Base-by-base conservation (phyloP, 148 eudicot species). In the Rhododendron kiyosumense region DNA sequence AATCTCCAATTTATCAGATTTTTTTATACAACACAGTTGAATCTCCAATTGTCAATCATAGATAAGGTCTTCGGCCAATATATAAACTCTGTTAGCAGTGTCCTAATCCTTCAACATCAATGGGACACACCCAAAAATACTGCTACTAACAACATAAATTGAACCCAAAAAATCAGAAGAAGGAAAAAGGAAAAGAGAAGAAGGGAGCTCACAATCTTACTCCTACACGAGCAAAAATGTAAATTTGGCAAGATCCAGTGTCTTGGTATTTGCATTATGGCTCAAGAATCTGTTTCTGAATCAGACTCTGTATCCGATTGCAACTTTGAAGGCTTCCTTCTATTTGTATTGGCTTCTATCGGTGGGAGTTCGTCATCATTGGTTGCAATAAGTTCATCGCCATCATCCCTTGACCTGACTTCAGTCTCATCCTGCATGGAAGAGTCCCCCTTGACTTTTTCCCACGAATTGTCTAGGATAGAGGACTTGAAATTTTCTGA, bases 351-450 rank as follows among this genome's bases (percentile, higher is more conserved):
- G n/a, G n/a, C n/a, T n/a, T n/a, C n/a, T n/a, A 96, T 85, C 3
- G 98, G 99, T 22, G 98, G 98, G 73, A 95, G 36, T n/a, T 93
- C 97, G n/a, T n/a, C 97, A 63, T 85, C 90, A 30, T 94, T 96
- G 86, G 91, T 91, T 74, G 90, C 79, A 86, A 88, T 83, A 49
- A 78, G 45, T 28, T 93, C 97, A 71, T 93, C 98, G 84, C 94
- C 96, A 80, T 54, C 61, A 18, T 94, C 97, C 87, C 91, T 91
- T 74, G 90, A 83, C 86, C 88, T 86, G 46, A 67, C 32, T 36
- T 93, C 96, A 63, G 82, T 88, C 36, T 86, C 90, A 30, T 87
- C 90, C 28, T 85, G 84, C 30, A 82, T 79, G 85, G 92, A 36
- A 26, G 78, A 7, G 17, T 77, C 83, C 57, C 79, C 88, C 26